Percentiles rank a stretch among this genome's conserved stretches.
These are phyloP conservation scores for Stentor coeruleus DNA, from an alignment of 73 alveolate species.

Conservation along the genomic window DNA sequence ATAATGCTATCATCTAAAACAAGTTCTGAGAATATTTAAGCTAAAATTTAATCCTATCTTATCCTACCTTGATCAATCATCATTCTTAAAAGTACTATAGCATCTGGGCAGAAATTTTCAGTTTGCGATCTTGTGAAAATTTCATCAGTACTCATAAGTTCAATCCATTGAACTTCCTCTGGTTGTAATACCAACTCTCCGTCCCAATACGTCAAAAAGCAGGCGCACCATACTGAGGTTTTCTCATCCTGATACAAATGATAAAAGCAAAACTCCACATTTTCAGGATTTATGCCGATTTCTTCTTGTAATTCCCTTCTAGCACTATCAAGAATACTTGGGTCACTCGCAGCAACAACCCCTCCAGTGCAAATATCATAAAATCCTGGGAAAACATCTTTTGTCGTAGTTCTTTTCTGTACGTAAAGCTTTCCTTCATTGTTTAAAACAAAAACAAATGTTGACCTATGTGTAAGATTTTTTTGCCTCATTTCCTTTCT, in stretches of 20 bases:
- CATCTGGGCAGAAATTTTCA: slow-evolving; percentile 1
- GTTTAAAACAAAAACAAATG: slow-evolving; percentile 53
- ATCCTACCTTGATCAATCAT: neutral
- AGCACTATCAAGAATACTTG: slow-evolving; percentile 28
- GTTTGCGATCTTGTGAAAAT: neutral
- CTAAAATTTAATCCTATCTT: neutral
- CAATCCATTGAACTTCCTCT: slow-evolving; percentile 18
- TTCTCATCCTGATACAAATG: neutral
- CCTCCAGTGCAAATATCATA: slow-evolving; percentile 68
- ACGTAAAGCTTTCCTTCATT: slow-evolving; percentile 48
- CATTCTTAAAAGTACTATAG: neutral
- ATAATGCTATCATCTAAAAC: too few relatives aligned
- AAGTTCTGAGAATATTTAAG: too few relatives aligned
- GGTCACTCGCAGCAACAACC: slow-evolving; percentile 53
- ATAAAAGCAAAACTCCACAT: slow-evolving; percentile 18
- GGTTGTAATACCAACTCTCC: neutral
- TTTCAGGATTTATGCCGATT: slow-evolving; percentile 28
- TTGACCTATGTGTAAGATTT: slow-evolving; percentile 66
- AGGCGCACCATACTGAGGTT: slow-evolving; percentile 11
- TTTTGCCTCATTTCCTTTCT: slow-evolving; percentile 51
- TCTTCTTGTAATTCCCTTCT: slow-evolving; percentile 48
- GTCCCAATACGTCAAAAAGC: neutral
- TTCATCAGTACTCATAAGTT: slow-evolving; percentile 7
- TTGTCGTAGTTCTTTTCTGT: slow-evolving; percentile 54
- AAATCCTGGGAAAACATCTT: slow-evolving; percentile 78